Evolutionary conservation across 2,329 filamentous ascomycete genomes (phyloP), one percentile per base, ranked within the genome.

Genomic region (Neobulgaria alba): DNA sequence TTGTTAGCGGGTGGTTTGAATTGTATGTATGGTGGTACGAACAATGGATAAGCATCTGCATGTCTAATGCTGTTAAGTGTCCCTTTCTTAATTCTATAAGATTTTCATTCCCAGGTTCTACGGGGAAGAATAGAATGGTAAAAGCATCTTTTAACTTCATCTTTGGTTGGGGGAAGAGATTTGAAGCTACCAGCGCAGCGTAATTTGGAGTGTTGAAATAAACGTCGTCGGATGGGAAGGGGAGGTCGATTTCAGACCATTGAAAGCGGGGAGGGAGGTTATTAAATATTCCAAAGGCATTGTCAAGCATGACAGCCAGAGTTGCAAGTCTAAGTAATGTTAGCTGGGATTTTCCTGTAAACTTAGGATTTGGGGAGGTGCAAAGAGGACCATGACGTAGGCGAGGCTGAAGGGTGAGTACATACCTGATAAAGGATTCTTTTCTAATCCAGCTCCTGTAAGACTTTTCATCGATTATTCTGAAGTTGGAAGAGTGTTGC

Each of bases 1-100:
- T 10, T 32, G 36, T 43, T 14, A 43, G 41, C 12, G 14, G 29
- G 8, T 16, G 5, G 21, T 3, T 2, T 21, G 2, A 10, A 26
- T 29, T 26, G 10, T 14, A 15, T 5, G 14, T 2, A 8, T 10
- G n/a, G 23, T 12, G 7, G n/a, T 14, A 35, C 29, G 20, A 9
- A 47, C 55, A 48, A 39, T 59, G 51, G 10, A 60, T 55, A 3
- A 60, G 48, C 41, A 57, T 53, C n/a, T 58, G 54, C 52, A 60
- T 53, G 43, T 60, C 56, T 21, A 57, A 33, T 10, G 50, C 48
- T 19, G 47, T 57, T 29, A 59, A 29, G 9, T 45, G 43, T 14
- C 39, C 46, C 4, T 36, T 21, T 16, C 50, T 36, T 20, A 59
- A 40, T 1, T 39, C 29, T 20, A 43, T 26, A 8, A 57, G 34